Evolutionary conservation across 768 basidiomycete genomes (phyloP).

Genomic region (Mycena polygramma): DNA sequence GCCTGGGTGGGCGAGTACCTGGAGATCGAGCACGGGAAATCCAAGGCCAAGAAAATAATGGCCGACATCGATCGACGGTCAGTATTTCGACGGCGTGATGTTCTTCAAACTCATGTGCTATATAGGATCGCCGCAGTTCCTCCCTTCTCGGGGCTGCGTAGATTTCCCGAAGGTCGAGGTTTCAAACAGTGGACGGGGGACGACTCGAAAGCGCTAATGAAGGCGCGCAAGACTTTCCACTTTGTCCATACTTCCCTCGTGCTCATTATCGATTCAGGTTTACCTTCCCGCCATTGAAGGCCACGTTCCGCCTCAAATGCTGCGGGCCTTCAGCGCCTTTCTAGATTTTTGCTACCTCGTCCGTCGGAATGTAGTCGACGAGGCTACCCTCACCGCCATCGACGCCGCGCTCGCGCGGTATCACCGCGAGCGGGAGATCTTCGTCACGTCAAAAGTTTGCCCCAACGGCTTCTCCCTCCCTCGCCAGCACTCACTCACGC

Average conservation of each 20-base stretch:
- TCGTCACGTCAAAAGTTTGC: constrained; percentile 30
- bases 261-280: constrained; percentile 31
- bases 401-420: constrained; percentile 37
- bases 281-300: constrained; percentile 46
- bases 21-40: constrained; percentile 28
- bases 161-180: constrained; percentile 46
- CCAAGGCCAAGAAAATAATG: constrained; percentile 41
- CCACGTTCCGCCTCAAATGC: constrained; percentile 39
- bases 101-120: not conserved
- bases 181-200: constrained; percentile 57
- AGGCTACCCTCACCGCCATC: constrained; percentile 37
- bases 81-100: not conserved
- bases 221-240: constrained; percentile 38
- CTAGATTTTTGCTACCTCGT: constrained; percentile 51
- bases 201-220: constrained; percentile 56
- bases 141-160: constrained; percentile 43
- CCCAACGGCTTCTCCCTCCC: constrained; percentile 40
- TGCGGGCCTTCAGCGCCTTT: constrained; percentile 39
- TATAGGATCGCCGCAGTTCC: constrained; percentile 46
- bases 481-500: constrained; percentile 48
- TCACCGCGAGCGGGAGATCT: constrained; percentile 40
- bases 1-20: constrained; percentile 49
- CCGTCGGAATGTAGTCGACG: constrained; percentile 32
- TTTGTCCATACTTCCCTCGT: not conserved
- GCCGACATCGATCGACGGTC: constrained; percentile 49